Percentiles rank a stretch among this genome's conserved stretches.
phyloP scores from a whole-genome alignment of 2,329 filamentous ascomycete genomes.

The Ceratocystis lukuohia region DNA sequence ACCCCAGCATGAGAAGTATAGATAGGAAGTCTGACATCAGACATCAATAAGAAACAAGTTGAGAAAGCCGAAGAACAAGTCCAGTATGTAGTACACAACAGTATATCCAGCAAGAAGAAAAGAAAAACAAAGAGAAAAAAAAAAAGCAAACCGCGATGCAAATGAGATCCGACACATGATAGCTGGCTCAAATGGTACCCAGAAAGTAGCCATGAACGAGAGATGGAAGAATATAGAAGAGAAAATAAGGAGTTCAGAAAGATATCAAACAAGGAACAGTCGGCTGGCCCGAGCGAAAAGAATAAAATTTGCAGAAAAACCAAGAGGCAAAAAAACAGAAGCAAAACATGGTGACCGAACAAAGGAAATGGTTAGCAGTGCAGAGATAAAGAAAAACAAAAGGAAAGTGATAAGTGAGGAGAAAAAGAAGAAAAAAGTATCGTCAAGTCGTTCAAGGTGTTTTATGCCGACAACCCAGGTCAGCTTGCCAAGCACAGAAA shows the following conservation, averaged over 20 bases:
- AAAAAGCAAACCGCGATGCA: conserved; percentile 7
- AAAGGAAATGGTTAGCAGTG: conserved; percentile 1
- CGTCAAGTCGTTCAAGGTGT: conserved; percentile 18
- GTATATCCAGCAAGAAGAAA: conserved; percentile 1
- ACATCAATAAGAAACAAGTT: not conserved
- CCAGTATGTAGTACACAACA: conserved; percentile 4
- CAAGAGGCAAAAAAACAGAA: conserved; percentile 5
- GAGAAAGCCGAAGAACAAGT: not conserved
- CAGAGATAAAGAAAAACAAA: not conserved
- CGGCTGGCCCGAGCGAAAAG: not conserved
- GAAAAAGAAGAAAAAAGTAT: conserved; percentile 11
- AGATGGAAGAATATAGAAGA: conserved; percentile 1
- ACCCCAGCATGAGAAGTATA: not conserved
- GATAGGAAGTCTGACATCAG: not conserved
- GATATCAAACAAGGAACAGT: conserved; percentile 11
- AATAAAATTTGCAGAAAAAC: not conserved
- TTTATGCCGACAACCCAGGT: conserved; percentile 11
- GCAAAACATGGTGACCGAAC: conserved; percentile 6
- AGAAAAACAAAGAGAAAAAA: not conserved
- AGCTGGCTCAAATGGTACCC: not conserved
- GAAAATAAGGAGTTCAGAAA: conserved; percentile 5
- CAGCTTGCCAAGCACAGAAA: conserved; percentile 6
- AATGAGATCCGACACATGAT: conserved; percentile 12
- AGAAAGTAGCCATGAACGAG: conserved; percentile 7
- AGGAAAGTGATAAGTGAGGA: conserved; percentile 5